Evolutionary conservation across 2,329 filamentous ascomycete species (phyloP), one percentile per base, ranked within the genome.

Genomic region (Myotisia sp.): DNA sequence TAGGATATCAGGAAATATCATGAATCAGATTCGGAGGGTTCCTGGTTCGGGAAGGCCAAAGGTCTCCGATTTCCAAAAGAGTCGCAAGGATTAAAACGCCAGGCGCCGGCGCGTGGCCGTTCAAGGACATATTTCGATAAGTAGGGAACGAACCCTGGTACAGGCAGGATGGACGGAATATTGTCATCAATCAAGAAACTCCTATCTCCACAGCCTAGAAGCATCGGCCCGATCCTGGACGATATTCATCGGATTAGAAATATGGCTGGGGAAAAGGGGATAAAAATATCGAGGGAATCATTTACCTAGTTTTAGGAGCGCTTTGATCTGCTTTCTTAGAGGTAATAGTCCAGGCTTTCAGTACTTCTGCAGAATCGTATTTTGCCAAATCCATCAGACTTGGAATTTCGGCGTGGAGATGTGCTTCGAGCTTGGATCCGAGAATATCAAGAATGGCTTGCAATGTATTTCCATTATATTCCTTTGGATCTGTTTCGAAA

Each of bases 371-470:
- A 6, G 42, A 39, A n/a, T 46, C 41, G 5, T 44, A 37, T 8
- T 42, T 36, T 16, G 41, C 35, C 10, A 49, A 39, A 27, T 31
- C 33, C 6, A 40, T 37, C n/a, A 49, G 32, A 1, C 34, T 43
- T 12, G 43, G 23, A 26, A 50, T 47, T 34, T 50, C 44, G 18
- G 42, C 44, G 30, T 48, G 45, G 10, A 49, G 29, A 36, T 49
- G 47, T 33, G 45, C 45, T 24, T 49, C 42, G 10, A 50, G 32
- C 18, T 36, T 21, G 3, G 47, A 42, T 3, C 40, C 44, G 27
- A 49, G 44, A 8, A 33, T 32, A 23, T 47, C 43, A 14, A 50
- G 37, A 19, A 46, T 38, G 27, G 40, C 37, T 26, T 41, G 37
- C 21, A 49, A 30, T 5, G 29, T 46, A 16, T 37, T 31, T 18